Evolutionary conservation across 2,329 filamentous ascomycete genomes (phyloP).

Genomic region (Penicillium sp.): DNA sequence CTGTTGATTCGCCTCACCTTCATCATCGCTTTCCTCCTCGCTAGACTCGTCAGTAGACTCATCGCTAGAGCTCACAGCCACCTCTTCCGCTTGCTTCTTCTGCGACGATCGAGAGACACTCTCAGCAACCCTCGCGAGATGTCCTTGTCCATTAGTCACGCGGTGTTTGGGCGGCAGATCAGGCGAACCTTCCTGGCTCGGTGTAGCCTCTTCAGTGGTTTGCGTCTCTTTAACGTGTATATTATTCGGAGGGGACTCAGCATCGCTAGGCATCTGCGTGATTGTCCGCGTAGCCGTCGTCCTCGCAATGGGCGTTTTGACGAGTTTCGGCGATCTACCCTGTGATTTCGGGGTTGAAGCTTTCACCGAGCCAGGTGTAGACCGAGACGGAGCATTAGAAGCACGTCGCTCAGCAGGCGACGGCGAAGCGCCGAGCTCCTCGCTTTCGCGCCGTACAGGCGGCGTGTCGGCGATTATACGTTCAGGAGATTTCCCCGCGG

Average conservation of each 20-base stretch:
- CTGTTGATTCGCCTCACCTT: background rate
- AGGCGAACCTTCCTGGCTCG: background rate
- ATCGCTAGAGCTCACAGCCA: background rate
- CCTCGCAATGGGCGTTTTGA: background rate
- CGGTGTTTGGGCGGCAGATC: background rate
- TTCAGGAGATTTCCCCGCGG: background rate
- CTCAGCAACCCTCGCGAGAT: background rate
- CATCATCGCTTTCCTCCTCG: background rate
- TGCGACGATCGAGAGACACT: background rate
- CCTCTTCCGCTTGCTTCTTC: background rate
- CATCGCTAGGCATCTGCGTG: slow-evolving; percentile 5
- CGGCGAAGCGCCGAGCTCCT: slow-evolving; percentile 29
- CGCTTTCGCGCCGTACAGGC: slow-evolving; percentile 21
- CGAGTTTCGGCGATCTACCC: background rate
- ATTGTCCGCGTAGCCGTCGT: slow-evolving; percentile 2
- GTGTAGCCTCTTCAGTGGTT: background rate
- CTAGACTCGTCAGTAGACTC: background rate
- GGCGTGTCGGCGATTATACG: slow-evolving; percentile 20
- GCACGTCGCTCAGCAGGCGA: slow-evolving; percentile 7
- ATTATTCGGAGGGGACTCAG: background rate
- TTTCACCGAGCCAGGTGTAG: background rate
- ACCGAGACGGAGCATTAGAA: background rate
- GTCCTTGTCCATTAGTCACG: background rate
- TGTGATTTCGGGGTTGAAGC: background rate
- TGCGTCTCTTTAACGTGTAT: background rate